Percentiles rank a stretch among this genome's conserved stretches.
Evolutionary conservation across 768 basidiomycete genomes (phyloP).

Genomic region (Psilocybe cyanescens): DNA sequence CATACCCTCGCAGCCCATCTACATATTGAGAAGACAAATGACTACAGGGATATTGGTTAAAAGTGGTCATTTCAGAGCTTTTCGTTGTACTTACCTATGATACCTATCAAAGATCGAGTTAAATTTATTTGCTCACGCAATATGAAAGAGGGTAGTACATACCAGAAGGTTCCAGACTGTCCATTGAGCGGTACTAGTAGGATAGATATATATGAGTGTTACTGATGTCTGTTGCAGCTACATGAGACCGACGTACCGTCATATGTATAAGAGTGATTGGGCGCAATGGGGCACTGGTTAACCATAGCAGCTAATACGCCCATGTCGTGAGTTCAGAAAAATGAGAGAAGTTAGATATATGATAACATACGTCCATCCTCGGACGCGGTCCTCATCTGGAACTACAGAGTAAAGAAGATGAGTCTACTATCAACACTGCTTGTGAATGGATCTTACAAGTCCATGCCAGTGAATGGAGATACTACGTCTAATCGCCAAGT

Average conservation of each 20-base stretch:
- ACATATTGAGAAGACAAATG: slow-evolving; percentile 27
- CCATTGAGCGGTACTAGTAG: slow-evolving; percentile 21
- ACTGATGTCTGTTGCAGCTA: no score
- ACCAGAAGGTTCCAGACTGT: slow-evolving; percentile 39
- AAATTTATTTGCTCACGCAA: not conserved
- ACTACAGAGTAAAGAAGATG: slow-evolving; percentile 17
- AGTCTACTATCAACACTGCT: no score
- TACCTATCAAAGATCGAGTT: slow-evolving; percentile 8
- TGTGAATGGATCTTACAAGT: slow-evolving; percentile 20
- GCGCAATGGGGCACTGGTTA: slow-evolving; percentile 34
- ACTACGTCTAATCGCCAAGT: slow-evolving; percentile 24
- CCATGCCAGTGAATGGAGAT: slow-evolving; percentile 38
- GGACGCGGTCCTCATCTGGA: slow-evolving; percentile 46
- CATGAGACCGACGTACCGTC: slow-evolving; percentile 12
- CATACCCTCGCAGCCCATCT: slow-evolving; percentile 23
- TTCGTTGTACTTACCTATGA: slow-evolving; percentile 8
- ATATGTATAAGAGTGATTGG: slow-evolving; percentile 31
- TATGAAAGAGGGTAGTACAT: not conserved
- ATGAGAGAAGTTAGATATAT: not conserved
- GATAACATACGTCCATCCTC: slow-evolving; percentile 44
- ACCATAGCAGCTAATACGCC: slow-evolving; percentile 25
- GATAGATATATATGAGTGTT: no score
- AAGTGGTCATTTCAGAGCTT: not conserved
- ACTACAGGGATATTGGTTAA: slow-evolving; percentile 1
- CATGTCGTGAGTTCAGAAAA: no score